Conservation (phyloP, 441 rosid genomes). For the Gossypium schwendimanii region DNA sequence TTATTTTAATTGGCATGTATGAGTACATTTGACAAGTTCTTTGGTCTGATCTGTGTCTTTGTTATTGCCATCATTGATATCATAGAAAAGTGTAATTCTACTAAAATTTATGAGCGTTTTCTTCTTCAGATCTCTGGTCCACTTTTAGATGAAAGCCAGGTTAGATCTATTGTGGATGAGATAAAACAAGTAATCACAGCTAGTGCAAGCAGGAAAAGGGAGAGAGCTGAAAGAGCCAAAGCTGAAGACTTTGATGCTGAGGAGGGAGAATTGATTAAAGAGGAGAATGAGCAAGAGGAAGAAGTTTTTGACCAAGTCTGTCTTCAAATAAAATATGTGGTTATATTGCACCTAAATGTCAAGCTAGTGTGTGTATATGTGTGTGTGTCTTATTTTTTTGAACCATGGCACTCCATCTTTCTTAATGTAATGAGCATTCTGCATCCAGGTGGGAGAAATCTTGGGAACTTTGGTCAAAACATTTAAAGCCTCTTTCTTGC, state of each 20-base stretch:
- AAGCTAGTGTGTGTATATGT: background rate
- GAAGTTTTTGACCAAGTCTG: constrained; percentile 98
- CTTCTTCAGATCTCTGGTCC: constrained; percentile 69
- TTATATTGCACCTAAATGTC: background rate
- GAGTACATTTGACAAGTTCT: background rate
- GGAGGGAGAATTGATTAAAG: constrained; percentile 92
- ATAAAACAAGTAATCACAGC: constrained; percentile 89
- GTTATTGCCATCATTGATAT: background rate
- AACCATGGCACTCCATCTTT: background rate
- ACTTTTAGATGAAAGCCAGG: constrained; percentile 79
- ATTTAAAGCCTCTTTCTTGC: constrained; percentile 84
- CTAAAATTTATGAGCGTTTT: constrained; percentile 17
- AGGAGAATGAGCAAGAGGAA: constrained; percentile 99
- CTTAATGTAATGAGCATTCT: constrained; percentile 9
- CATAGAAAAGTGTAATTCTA: constrained; percentile 1
- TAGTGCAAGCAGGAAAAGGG: constrained; percentile 89
- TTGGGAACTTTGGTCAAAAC: constrained; percentile 97
- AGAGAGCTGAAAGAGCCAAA: constrained; percentile 84
- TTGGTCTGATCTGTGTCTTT: background rate
- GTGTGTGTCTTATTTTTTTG: background rate
- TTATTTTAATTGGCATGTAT: background rate
- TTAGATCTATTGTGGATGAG: constrained; percentile 87
- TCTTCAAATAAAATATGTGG: constrained; percentile 16
- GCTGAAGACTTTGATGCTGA: constrained; percentile 99
- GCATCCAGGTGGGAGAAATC: constrained; percentile 85